Conservation (phyloP, 257 asterid genomes). For the Rhazya stricta region DNA sequence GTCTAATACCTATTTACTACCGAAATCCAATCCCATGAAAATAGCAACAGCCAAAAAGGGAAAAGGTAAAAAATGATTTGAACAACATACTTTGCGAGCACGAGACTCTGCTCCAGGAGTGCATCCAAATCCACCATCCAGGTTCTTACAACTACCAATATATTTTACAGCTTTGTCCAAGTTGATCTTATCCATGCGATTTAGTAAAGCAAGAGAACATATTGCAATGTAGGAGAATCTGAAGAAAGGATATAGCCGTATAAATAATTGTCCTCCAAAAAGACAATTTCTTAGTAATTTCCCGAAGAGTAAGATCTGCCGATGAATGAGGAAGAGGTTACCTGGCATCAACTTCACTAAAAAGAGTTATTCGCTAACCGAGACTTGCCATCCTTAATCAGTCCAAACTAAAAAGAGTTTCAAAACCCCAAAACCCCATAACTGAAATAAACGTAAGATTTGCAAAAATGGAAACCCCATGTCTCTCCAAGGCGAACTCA, state of each 20-base stretch:
- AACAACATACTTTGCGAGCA: conserved; percentile 76
- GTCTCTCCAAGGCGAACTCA: too few relatives aligned
- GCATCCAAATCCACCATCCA: conserved; percentile 97
- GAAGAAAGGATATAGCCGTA: conserved; percentile 14
- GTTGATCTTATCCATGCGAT: conserved; percentile 59
- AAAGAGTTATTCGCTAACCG: too few relatives aligned
- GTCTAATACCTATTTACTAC: too few relatives aligned
- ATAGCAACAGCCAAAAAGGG: too few relatives aligned
- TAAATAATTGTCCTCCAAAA: conserved; percentile 8
- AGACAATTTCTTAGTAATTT: not conserved
- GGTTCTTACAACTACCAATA: conserved; percentile 84
- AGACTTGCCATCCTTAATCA: too few relatives aligned
- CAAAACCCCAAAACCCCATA: too few relatives aligned
- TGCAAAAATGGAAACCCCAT: too few relatives aligned
- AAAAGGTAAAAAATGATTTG: too few relatives aligned
- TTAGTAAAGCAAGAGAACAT: conserved; percentile 67
- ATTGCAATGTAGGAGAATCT: conserved; percentile 87
- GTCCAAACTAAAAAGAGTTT: too few relatives aligned
- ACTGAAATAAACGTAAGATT: too few relatives aligned
- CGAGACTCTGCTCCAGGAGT: conserved; percentile 95
- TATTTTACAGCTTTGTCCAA: conserved; percentile 78
- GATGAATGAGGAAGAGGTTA: conserved; percentile 21
- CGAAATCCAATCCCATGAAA: too few relatives aligned
- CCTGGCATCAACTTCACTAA: conserved; percentile 95
- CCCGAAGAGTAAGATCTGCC: not conserved